phyloP scores from a whole-genome alignment of 306 rosid species.

The Chamaecrista fasciculata region DNA sequence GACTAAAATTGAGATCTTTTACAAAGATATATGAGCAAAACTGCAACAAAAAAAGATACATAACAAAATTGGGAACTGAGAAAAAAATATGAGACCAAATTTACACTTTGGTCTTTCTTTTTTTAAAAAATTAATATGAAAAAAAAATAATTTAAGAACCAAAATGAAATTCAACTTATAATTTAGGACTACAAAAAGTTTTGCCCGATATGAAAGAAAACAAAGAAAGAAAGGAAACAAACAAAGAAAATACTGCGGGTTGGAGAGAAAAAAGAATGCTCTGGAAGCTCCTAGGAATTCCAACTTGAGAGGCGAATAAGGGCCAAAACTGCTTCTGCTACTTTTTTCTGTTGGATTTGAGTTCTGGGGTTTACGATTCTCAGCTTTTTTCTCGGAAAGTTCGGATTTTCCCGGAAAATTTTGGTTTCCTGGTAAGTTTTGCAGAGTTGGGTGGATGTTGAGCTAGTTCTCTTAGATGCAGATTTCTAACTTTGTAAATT shows the following conservation, averaged over 20 bases:
- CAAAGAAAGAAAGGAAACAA: neutral
- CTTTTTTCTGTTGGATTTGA: constrained; percentile 1
- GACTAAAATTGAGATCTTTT: too few species aligned
- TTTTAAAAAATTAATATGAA: too few species aligned
- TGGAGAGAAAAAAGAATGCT: constrained; percentile 26
- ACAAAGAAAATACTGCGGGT: constrained; percentile 9
- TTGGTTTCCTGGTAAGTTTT: constrained; percentile 39
- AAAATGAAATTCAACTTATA: too few species aligned
- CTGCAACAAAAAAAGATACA: too few species aligned
- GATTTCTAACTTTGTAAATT: constrained; percentile 7
- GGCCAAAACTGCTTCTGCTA: neutral
- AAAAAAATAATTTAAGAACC: too few species aligned
- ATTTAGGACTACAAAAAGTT: too few species aligned
- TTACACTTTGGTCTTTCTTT: too few species aligned
- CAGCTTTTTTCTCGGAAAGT: neutral
- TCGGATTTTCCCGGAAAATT: neutral
- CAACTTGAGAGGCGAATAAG: constrained; percentile 10
- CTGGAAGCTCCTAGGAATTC: constrained; percentile 39
- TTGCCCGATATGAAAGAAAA: too few species aligned
- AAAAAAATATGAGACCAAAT: too few species aligned
- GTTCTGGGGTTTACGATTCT: neutral
- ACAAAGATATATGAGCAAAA: too few species aligned
- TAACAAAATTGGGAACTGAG: too few species aligned
- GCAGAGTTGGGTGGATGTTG: neutral
- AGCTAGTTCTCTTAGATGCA: neutral